Conservation (phyloP, 352 stramenopile genomes). For the Globisporangium viniferum region DNA sequence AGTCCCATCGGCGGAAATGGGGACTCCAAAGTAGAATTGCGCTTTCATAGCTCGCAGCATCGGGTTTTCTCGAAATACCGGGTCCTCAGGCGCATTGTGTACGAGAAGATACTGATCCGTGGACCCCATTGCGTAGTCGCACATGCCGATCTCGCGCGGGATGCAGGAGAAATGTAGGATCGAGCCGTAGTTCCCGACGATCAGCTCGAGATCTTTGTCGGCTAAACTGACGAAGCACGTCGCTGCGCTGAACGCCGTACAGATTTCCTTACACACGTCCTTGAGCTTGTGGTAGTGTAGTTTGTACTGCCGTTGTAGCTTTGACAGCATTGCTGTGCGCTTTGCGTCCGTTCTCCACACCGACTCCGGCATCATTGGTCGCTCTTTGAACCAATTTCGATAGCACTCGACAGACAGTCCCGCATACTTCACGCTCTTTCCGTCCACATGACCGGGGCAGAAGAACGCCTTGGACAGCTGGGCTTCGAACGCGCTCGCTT, state of each 20-base stretch:
- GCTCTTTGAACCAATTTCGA: slow-evolving; percentile 22
- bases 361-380: background rate
- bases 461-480: slow-evolving; percentile 24
- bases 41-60: slow-evolving; percentile 21
- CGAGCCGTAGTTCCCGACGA: slow-evolving; percentile 20
- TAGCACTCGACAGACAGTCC: slow-evolving; percentile 20
- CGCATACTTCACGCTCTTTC: slow-evolving; percentile 20
- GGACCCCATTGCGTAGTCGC: slow-evolving; percentile 21
- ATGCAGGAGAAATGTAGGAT: slow-evolving; percentile 29
- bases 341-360: slow-evolving; percentile 18
- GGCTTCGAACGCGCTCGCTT: slow-evolving; percentile 16
- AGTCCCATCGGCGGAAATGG: slow-evolving; percentile 13
- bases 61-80: slow-evolving; percentile 23
- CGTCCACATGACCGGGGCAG: slow-evolving; percentile 9
- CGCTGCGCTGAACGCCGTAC: background rate
- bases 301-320: slow-evolving; percentile 22
- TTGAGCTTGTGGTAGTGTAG: slow-evolving; percentile 25
- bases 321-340: slow-evolving; percentile 17
- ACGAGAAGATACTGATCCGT: slow-evolving; percentile 16
- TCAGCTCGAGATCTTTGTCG: slow-evolving; percentile 20
- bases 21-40: slow-evolving; percentile 22
- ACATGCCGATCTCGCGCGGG: slow-evolving; percentile 30
- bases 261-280: slow-evolving; percentile 13
- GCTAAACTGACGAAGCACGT: slow-evolving; percentile 23
- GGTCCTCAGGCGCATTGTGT: slow-evolving; percentile 1